A percentile compares a stretch with the other conserved stretches of the same genome.
phyloP scores from a whole-genome alignment of 2,329 filamentous ascomycete species.

The Fusarium solani-melongenae region DNA sequence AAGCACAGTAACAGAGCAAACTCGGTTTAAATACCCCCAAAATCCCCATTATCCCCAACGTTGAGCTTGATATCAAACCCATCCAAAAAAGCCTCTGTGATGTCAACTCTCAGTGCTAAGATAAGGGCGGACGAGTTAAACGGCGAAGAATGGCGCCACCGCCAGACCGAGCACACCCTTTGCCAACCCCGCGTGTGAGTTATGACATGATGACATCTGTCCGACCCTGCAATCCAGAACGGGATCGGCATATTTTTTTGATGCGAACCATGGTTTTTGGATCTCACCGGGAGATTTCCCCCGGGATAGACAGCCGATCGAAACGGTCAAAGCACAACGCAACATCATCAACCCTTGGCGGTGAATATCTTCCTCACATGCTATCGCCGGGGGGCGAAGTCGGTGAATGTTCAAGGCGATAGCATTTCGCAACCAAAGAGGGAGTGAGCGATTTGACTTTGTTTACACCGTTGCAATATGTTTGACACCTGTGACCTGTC shows the following conservation, averaged over 20 bases:
- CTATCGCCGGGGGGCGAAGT: neutral
- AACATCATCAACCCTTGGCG: neutral
- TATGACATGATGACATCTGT: constrained; percentile 28
- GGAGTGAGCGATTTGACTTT: neutral
- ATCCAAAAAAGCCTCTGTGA: constrained; percentile 10
- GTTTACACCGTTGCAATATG: neutral
- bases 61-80: constrained; percentile 18
- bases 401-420: neutral
- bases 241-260: neutral
- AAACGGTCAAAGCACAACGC: constrained; percentile 11
- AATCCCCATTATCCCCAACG: neutral
- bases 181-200: constrained; percentile 5
- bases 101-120: constrained; percentile 19
- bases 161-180: constrained; percentile 9
- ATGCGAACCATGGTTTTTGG: constrained; percentile 12
- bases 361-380: neutral
- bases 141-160: constrained; percentile 18
- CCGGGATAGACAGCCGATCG: constrained; percentile 30
- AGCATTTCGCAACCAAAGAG: neutral
- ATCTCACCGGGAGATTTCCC: constrained; percentile 13
- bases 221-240: neutral
- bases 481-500: neutral
- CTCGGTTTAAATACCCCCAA: neutral
- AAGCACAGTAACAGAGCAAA: constrained; percentile 4
- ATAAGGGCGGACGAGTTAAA: constrained; percentile 19